Base-by-base conservation (phyloP, 805 yeast genomes). In the Pichia californica region DNA sequence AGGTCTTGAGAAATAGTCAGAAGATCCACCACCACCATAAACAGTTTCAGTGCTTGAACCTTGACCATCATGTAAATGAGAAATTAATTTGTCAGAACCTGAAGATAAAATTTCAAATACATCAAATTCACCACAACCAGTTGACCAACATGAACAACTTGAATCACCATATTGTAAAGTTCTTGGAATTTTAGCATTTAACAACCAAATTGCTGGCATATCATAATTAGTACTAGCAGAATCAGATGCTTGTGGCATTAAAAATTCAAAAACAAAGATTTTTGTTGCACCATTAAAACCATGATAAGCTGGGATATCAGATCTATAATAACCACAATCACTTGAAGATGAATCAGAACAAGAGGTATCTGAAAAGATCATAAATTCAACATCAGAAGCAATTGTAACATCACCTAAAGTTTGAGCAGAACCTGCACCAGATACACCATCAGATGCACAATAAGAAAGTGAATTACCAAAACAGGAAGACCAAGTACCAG, bases 81-180 rank as follows among this genome's bases (percentile, higher is more conserved):
- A 71, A 56, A 84, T 81, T 64, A 89, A 70, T 63, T 81, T 79
- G 62, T 72, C 69, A 50, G 86, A 79, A 53, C 96, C 96, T 29
- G 83, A 53, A 49, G 79, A 69, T 55, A 93, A 76, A 54, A 91
- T 74, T 76, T 93, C 99, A 59, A 91, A 93, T 58, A 88, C 73
- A 69, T 93, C 99, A 58, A 93, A 73, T 74, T 93, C 99, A 71
- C 99, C 99, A 71, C 99, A 93, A 49, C 98, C 98, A 43, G 95
- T 75, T 42, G 76, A 57, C 99, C 99, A 93, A 77, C 99, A 93
- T 30, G 97, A 88, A 74, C 98, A 93, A 18, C 76, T 62, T 21
- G 81, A 63, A 48, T 71, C 70, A 64, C 97, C 97, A 69, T 93
- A 93, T 71, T 93, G 98, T 59, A 81, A 69, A 54, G 97, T 89